Evolutionary conservation across 495 filamentous ascomycete species (phyloP).

Genomic region (Cercophora newfieldiana): DNA sequence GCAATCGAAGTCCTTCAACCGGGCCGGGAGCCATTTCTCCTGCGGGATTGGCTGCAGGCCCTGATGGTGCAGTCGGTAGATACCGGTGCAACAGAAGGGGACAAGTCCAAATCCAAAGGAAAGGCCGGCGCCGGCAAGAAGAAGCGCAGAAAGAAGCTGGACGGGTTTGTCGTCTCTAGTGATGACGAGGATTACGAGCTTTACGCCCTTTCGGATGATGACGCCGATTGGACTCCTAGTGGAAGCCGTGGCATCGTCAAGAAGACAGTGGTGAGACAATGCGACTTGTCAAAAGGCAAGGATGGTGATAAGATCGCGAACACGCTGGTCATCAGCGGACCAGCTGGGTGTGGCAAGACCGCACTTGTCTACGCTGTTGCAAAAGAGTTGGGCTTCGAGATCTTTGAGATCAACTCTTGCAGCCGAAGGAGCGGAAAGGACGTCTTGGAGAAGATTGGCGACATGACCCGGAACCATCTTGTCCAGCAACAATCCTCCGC

Average conservation of each 20-base stretch:
- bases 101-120: conserved; percentile 40
- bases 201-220: conserved; percentile 67
- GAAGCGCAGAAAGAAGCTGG: conserved; percentile 69
- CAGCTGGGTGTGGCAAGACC: conserved; percentile 89
- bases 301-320: conserved; percentile 49
- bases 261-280: conserved; percentile 65
- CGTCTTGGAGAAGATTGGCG: conserved; percentile 85
- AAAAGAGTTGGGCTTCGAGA: conserved; percentile 88
- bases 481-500: conserved; percentile 53
- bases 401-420: conserved; percentile 91
- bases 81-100: conserved; percentile 54
- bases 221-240: conserved; percentile 53
- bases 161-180: conserved; percentile 83
- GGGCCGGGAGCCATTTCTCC: conserved; percentile 65
- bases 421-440: conserved; percentile 85
- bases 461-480: conserved; percentile 95
- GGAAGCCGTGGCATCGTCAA: conserved; percentile 40
- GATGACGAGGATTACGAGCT: conserved; percentile 79
- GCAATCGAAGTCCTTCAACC: conserved; percentile 75
- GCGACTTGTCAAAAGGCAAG: conserved; percentile 50
- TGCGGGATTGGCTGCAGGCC: conserved; percentile 82
- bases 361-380: conserved; percentile 93
- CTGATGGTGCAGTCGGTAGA: conserved; percentile 75
- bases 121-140: conserved; percentile 59
- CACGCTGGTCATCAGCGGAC: conserved; percentile 82